Evolutionary conservation across 768 basidiomycete genomes (phyloP).

Genomic region (Hypholoma sublateritium): DNA sequence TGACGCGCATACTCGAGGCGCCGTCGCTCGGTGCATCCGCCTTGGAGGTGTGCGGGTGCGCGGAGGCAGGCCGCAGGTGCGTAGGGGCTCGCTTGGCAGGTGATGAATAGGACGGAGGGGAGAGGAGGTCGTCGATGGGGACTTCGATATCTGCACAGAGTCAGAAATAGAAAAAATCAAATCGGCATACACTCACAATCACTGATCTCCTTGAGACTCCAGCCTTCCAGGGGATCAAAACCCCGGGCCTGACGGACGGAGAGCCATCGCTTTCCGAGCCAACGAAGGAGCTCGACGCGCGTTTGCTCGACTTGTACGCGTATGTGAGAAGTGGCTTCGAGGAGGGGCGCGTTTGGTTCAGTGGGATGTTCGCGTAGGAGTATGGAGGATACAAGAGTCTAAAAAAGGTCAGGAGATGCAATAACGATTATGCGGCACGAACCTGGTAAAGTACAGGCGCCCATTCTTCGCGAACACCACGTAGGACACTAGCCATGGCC

Average conservation of each 20-base stretch:
- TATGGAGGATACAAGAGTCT: conserved; percentile 75
- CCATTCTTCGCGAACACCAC: conserved; percentile 63
- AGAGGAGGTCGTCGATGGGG: conserved; percentile 69
- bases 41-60: conserved; percentile 31
- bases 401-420: conserved; percentile 1
- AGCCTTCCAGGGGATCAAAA: conserved; percentile 80
- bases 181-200: conserved; percentile 51
- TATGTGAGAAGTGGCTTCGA: conserved; percentile 69
- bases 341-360: conserved; percentile 57
- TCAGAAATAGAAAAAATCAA: too few relatives aligned
- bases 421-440: conserved; percentile 1
- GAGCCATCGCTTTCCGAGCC: conserved; percentile 80
- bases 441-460: conserved; percentile 81
- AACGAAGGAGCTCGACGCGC: conserved; percentile 62
- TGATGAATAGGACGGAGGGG: conserved; percentile 23
- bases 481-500: conserved; percentile 64
- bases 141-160: conserved; percentile 70
- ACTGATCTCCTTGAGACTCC: conserved; percentile 87
- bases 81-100: conserved; percentile 12
- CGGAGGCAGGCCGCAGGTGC: conserved; percentile 27
- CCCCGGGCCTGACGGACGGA: conserved; percentile 73
- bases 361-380: conserved; percentile 67
- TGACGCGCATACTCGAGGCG: conserved; percentile 43
- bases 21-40: conserved; percentile 42
- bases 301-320: conserved; percentile 75